Evolutionary conservation across 352 stramenopile species (phyloP).

Genomic region (Phytophthora litchii): DNA sequence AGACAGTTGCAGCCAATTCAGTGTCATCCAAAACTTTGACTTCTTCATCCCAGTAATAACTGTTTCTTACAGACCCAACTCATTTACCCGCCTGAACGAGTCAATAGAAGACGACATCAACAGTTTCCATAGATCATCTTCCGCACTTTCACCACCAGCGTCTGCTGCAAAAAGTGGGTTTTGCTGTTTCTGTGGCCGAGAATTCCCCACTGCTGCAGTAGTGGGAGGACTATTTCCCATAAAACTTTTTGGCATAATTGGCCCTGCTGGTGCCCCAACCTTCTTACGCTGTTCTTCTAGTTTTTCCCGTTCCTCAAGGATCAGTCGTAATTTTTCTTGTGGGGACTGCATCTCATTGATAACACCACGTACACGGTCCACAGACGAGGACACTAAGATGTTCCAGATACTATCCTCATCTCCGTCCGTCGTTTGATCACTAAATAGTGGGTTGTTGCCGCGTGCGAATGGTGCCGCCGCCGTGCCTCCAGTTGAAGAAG

Average conservation of each 20-base stretch:
- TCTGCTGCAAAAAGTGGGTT: conserved; percentile 35
- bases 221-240: background rate
- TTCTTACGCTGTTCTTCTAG: conserved; percentile 66
- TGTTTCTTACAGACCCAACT: conserved; percentile 38
- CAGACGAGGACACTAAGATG: conserved; percentile 68
- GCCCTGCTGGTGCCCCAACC: conserved; percentile 25
- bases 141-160: conserved; percentile 21
- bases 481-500: conserved; percentile 45
- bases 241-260: conserved; percentile 16
- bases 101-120: conserved; percentile 71
- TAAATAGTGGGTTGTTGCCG: conserved; percentile 56
- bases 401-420: conserved; percentile 79
- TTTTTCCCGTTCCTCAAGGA: conserved; percentile 66
- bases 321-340: conserved; percentile 61
- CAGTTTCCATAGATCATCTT: conserved; percentile 75
- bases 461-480: conserved; percentile 16
- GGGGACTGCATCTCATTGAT: conserved; percentile 49
- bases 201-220: conserved; percentile 3
- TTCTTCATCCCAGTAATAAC: too few relatives aligned
- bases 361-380: conserved; percentile 63
- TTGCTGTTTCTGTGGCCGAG: conserved; percentile 16
- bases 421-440: conserved; percentile 44
- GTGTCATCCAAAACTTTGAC: too few relatives aligned
- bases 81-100: conserved; percentile 49
- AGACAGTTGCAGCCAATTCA: too few relatives aligned